Base-by-base conservation (phyloP, 768 basidiomycete genomes). In the Mycena olivaceomarginata region DNA sequence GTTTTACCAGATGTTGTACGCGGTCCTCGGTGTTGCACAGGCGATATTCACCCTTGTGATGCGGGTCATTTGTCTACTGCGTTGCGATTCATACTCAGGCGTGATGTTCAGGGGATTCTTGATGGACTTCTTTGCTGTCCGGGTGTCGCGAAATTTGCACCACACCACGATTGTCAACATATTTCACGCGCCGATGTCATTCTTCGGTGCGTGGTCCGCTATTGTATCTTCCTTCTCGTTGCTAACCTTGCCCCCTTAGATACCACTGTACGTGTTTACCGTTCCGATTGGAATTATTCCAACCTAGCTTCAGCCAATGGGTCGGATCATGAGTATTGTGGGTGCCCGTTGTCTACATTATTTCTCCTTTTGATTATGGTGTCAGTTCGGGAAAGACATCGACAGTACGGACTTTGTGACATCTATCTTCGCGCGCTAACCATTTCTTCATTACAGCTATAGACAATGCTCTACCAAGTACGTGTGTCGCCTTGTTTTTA, bases 401-500 rank as follows among this genome's bases (percentile, higher is more conserved):
- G 93, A 94, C 75, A 90, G 92, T 92, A 78, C 75, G 87, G 5
- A 57, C 5, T 41, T 5, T 18, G 43, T n/a, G 13, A 48, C n/a
- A 16, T 46, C 6, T 57, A 5, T n/a, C 45, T 16, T 60, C 12
- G 18, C 13, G 51, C 67, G 11, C 67, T 74, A 15, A 64, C 12
- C 8, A 15, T 48, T 25, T 74, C 25, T 69, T 51, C n/a, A 15
- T 8, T 12, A 53, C 57, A 92, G 91, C 88, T 62, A 90, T 93
- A 67, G 92, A 94, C 79, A 93, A 92, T 78, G 88, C 90, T 77
- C 84, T 93, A n/a, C 87, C 91, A 56, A 88, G 92, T 93, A 81
- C 74, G 89, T 77, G 37, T 59, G 18, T n/a, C 20, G 37, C 7
- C 56, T n/a, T 43, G 59, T 5, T 43, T 40, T 56, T 10, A 25